These are phyloP conservation scores for Phytophthora hibernalis DNA, from an alignment of 352 stramenopile species.

Conservation along the genomic window DNA sequence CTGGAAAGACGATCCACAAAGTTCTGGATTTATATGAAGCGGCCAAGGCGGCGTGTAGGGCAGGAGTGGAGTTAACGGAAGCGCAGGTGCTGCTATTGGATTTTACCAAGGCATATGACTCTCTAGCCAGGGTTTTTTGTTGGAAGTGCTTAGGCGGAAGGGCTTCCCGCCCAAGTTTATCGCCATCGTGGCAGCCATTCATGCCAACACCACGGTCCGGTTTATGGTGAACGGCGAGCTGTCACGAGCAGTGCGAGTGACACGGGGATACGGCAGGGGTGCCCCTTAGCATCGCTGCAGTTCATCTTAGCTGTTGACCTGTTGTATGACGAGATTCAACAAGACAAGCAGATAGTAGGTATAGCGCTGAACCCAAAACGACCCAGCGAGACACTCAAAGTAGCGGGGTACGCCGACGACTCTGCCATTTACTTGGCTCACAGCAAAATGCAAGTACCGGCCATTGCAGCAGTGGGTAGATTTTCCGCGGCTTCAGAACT, in stretches of 20 bases:
- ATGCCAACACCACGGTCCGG: background rate
- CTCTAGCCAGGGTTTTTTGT: slow-evolving; percentile 5
- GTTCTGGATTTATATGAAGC: slow-evolving; percentile 8
- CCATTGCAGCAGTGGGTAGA: too few relatives aligned
- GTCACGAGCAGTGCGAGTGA: background rate
- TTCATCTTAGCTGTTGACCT: background rate
- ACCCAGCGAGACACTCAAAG: background rate
- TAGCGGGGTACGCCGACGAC: background rate
- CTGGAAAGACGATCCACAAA: slow-evolving; percentile 8
- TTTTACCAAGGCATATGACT: slow-evolving; percentile 19
- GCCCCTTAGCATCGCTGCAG: background rate
- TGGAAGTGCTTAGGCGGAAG: slow-evolving; percentile 7
- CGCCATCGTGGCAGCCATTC: background rate
- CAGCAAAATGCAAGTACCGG: too few relatives aligned
- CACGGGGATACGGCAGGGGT: slow-evolving; percentile 12
- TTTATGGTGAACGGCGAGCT: slow-evolving; percentile 13
- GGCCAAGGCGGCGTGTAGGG: background rate
- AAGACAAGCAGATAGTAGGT: background rate
- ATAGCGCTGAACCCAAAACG: background rate
- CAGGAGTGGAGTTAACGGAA: background rate
- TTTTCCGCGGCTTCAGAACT: too few relatives aligned
- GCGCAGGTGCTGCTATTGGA: slow-evolving; percentile 14
- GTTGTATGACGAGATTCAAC: background rate
- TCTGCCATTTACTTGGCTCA: background rate
- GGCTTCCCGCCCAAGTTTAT: slow-evolving; percentile 4